Conservation (phyloP, 2,329 filamentous ascomycete genomes). For the Trichoderma endophyticum region DNA sequence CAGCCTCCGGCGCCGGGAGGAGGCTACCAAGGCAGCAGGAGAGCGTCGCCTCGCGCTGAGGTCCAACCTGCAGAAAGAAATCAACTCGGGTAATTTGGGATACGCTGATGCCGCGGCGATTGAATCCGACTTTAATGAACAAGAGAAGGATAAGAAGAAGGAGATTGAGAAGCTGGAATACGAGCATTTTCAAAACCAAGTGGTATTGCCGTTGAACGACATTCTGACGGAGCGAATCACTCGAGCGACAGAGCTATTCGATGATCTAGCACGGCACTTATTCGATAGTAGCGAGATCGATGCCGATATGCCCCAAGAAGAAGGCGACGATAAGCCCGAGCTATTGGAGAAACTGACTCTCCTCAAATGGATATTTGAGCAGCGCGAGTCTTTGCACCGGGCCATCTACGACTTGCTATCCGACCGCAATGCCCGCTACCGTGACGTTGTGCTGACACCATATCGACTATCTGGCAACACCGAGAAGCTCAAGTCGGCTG, state of each 20-base stretch:
- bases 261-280: constrained; percentile 68
- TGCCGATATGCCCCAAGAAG: constrained; percentile 84
- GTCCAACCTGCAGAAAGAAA: constrained; percentile 72
- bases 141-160: constrained; percentile 68
- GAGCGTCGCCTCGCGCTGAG: constrained; percentile 63
- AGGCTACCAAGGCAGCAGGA: constrained; percentile 47
- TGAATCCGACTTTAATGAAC: constrained; percentile 68
- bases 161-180: constrained; percentile 77
- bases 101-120: constrained; percentile 81
- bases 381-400: constrained; percentile 81
- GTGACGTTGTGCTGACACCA: constrained; percentile 76
- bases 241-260: constrained; percentile 72
- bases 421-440: constrained; percentile 83
- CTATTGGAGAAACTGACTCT: constrained; percentile 90
- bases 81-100: constrained; percentile 72
- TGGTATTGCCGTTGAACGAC: constrained; percentile 80
- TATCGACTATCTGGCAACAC: constrained; percentile 72
- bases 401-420: constrained; percentile 81
- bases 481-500: constrained; percentile 75
- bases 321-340: constrained; percentile 92
- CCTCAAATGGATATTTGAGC: constrained; percentile 95
- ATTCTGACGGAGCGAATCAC: constrained; percentile 73
- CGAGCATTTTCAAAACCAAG: constrained; percentile 76
- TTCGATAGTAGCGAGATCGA: constrained; percentile 62
- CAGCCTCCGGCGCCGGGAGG: constrained; percentile 57